Conservation (phyloP, 2,329 filamentous ascomycete species). For the Aspergillus japonicus region DNA sequence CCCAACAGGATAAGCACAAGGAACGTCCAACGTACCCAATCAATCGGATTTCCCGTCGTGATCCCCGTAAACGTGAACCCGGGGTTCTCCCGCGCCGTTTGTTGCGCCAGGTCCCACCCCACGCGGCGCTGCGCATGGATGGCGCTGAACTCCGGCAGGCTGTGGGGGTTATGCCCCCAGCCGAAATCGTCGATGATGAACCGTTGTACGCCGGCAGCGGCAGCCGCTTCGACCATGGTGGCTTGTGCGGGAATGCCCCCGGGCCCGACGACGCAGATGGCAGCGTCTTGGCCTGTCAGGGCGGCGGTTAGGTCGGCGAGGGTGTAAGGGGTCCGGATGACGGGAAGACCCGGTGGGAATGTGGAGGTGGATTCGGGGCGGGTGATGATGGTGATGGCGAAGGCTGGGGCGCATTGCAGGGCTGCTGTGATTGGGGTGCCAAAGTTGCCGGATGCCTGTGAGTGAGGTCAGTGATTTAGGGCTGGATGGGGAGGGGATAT, state of each 20-base stretch:
- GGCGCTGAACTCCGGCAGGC: slow-evolving; percentile 1
- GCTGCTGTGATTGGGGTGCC: slow-evolving; percentile 10
- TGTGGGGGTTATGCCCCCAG: neutral
- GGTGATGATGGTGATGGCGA: slow-evolving; percentile 9
- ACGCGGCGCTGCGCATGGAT: slow-evolving; percentile 1
- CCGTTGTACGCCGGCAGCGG: slow-evolving; percentile 59
- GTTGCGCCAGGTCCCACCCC: slow-evolving; percentile 2
- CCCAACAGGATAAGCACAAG: no score
- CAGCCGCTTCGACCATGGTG: slow-evolving; percentile 57
- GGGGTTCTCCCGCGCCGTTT: neutral
- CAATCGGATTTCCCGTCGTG: slow-evolving; percentile 8
- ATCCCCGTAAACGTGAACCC: slow-evolving; percentile 11
- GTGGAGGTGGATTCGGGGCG: slow-evolving; percentile 4
- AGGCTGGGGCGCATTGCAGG: slow-evolving; percentile 1
- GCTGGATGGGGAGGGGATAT: no score
- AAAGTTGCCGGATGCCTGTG: slow-evolving; percentile 12
- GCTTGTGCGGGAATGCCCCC: slow-evolving; percentile 46
- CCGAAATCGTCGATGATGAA: slow-evolving; percentile 62
- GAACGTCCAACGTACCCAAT: slow-evolving; percentile 6
- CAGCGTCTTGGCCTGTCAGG: slow-evolving; percentile 58
- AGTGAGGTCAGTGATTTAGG: neutral
- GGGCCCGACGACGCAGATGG: slow-evolving; percentile 51
- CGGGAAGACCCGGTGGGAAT: neutral
- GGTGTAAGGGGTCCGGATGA: slow-evolving; percentile 22
- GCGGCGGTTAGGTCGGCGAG: slow-evolving; percentile 41